Evolutionary conservation across 352 stramenopile species (phyloP), one percentile per base, ranked within the genome.

Genomic region (Phytophthora idaei): DNA sequence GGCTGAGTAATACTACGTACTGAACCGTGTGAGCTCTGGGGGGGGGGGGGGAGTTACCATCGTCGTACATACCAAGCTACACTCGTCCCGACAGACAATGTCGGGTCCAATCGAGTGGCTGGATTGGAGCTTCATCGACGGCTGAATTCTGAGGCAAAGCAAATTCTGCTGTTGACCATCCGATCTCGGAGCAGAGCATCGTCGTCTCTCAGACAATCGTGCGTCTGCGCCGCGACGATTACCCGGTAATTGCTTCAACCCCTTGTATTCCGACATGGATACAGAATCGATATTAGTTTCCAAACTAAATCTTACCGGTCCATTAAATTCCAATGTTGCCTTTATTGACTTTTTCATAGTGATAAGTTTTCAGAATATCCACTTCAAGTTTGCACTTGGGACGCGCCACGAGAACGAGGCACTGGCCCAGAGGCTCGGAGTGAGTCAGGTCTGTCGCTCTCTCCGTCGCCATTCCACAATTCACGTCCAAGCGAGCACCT

Each of bases 401-500:
- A 76, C 54, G 36, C 44, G 69, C 50, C 65, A 52, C 32, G 28
- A 67, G 56, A 70, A 67, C 32, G 25, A 66, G 44, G 34, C 47
- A 56, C 14, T 47, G 57, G 54, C 8, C 14, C 27, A 52, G 32
- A 46, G 46, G 39, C 67, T 41, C n/a, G 45, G 14, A 49, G 12
- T 60, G 57, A 66, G 50, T 65, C 34, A 67, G 39, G 14, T 42
- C 9, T 15, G 15, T 28, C 15, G 5, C 54, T 42, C 9, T 17
- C 17, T 44, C 46, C 11, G 12, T 52, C 28, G 17, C n/a, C 73
- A 80, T 73, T 80, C 34, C 7, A 4, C 47, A 71, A 80, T 4
- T 76, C 48, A 17, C 66, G 11, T 21, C 28, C 57, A 50, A 59
- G 60, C 12, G 32, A 32, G 50, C 44, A 60, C 28, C 12, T 17